A percentile compares a stretch with the other conserved stretches of the same genome.
Conservation (phyloP, 179 eudicot genomes). For the Heliamphora pulchella region DNA sequence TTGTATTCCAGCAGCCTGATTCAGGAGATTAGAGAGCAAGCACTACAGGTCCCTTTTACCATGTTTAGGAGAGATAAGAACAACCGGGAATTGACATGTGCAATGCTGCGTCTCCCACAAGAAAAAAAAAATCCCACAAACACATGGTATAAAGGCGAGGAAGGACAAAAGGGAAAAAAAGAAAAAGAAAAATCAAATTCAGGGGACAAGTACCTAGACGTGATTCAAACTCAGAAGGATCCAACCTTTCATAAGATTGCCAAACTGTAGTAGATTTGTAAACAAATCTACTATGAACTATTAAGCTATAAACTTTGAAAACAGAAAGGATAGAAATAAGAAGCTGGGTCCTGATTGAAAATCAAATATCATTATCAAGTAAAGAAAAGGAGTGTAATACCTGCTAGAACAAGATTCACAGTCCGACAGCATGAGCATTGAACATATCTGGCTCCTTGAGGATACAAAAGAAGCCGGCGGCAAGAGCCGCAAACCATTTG, state of each 20-base stretch:
- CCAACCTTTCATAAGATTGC: neutral
- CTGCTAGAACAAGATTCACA: conserved; percentile 77
- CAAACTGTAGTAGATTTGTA: no score
- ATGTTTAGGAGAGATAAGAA: no score
- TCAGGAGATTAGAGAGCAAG: neutral
- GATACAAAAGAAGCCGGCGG: conserved; percentile 60
- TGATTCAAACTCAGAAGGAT: no score
- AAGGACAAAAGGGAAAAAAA: neutral
- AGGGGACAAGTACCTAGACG: neutral
- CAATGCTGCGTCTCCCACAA: no score
- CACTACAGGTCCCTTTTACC: no score
- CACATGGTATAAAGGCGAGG: no score
- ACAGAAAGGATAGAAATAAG: neutral
- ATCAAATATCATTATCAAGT: neutral
- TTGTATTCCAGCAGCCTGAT: neutral
- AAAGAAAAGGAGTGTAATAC: conserved; percentile 21
- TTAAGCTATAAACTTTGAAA: neutral
- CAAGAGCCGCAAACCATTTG: conserved; percentile 96
- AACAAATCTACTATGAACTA: neutral
- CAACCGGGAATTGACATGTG: no score
- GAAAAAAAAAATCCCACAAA: no score
- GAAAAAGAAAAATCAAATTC: neutral
- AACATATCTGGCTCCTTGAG: conserved; percentile 60
- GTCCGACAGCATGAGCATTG: conserved; percentile 73
- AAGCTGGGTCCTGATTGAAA: neutral